A percentile compares a stretch with the other conserved stretches of the same genome.
Evolutionary conservation across 768 basidiomycete species (phyloP).

Genomic region (Lactifluus subvellereus): DNA sequence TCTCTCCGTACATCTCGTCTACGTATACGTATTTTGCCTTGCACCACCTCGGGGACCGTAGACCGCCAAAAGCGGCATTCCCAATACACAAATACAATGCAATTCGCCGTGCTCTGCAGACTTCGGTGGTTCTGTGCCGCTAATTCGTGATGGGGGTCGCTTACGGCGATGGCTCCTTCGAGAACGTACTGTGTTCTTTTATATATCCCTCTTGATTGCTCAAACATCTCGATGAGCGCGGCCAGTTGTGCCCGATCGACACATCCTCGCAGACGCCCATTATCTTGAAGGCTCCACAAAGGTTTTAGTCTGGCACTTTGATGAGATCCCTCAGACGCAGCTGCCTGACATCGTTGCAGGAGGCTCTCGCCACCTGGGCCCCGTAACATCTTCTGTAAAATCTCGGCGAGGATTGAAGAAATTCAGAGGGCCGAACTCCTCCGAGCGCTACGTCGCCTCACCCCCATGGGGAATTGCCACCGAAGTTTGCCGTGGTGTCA

Average conservation of each 20-base stretch:
- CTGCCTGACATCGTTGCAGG: not conserved
- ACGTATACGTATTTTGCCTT: not conserved
- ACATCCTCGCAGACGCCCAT: not conserved
- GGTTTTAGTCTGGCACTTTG: not conserved
- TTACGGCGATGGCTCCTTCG: not conserved
- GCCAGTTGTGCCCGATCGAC: not conserved
- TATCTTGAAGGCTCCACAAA: not conserved
- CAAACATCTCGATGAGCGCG: not conserved
- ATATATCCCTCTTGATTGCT: not conserved
- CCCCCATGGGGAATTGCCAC: not conserved
- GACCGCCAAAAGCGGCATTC: not conserved
- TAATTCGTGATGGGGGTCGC: conserved; percentile 1
- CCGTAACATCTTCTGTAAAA: not conserved
- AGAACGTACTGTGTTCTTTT: not conserved
- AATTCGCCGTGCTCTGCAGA: not conserved
- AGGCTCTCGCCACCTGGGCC: not conserved
- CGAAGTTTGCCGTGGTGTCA: not conserved
- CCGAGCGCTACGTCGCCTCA: not conserved
- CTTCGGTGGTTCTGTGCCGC: not conserved
- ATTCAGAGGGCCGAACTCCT: not conserved
- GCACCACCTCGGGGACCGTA: not conserved
- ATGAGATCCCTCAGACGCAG: not conserved
- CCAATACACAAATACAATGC: not conserved
- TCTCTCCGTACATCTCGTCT: too few species aligned
- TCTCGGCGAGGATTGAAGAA: not conserved